Evolutionary conservation across 306 rosid species (phyloP), one percentile per base, ranked within the genome.

Genomic region (Urtica urens): DNA sequence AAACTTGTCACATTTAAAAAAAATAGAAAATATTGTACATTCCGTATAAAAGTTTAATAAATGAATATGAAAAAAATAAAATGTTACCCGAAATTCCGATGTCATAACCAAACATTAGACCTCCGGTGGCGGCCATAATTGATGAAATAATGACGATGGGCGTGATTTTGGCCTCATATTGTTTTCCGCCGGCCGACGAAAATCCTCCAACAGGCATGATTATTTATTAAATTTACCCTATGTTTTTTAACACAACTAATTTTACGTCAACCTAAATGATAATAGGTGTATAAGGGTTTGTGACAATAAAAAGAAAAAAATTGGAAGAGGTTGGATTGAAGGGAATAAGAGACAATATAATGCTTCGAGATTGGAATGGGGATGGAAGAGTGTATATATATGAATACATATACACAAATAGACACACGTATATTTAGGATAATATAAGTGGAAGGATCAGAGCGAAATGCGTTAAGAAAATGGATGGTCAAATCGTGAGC

Each of bases 51-150:
- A 30, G 43, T 26, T n/a, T 3, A 7, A 30, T 21, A 1, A 23
- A 11, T 16, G 16, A 19, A 45, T 4, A 26, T 15, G n/a, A n/a
- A n/a, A n/a, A n/a, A n/a, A n/a, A n/a, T n/a, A n/a, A n/a, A n/a
- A n/a, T n/a, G n/a, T n/a, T 58, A 85, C 96, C 94, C n/a, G 96
- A 87, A 78, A 87, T 74, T 7, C 96, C 96, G 1, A 87, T 44
- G 23, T 79, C 86, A 57, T 82, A 82, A 26, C 96, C 96, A 31
- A 87, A 87, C 85, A 83, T 83, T 55, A 83, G 96, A 9, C 96
- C 96, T 7, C 87, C 96, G 22, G 94, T 87, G 27, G 96, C 83
- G 0, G 94, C 96, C 87, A 83, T 73, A 2, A 83, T 51, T 53
- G 86, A 84, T 10, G 86, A 88, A 57, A 84, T 69, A 17, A 88